Base-by-base conservation (phyloP, 805 yeast species). In the Cyberlindnera nakhonratchasimensis region DNA sequence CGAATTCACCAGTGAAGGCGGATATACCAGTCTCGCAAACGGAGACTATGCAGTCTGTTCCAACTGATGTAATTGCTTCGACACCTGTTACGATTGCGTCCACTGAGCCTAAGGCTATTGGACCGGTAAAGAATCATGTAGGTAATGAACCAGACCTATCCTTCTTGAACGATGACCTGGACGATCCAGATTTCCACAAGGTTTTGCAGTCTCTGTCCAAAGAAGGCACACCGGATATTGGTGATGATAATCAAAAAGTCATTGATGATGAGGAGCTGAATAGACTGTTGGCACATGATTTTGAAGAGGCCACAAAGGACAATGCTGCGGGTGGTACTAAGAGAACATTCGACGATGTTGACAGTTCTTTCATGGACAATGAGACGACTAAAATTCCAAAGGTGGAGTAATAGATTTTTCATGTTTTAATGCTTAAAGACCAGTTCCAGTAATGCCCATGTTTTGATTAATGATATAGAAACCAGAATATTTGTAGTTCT, bases 381-480 rank as follows among this genome's bases (percentile, higher is more conserved):
- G 37, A 38, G 13, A 6, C 73, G 96, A 33, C 28, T n/a, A 46
- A 42, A 34, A 23, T 39, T 22, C 29, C 42, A 3, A 46, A 42
- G 39, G 39, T 31, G 1, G 43, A 46, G 25, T 46, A 43, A 42
- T 21, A 26, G 37, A 29, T 16, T 18, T 14, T n/a, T 14, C 7
- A 12, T 18, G 20, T 6, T 10, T 33, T 33, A 23, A 33, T 33
- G 36, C 20, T 33, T 33, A 33, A 6, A 19, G 23, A 10, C 31
- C 11, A 29, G 19, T 29, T 6, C 11, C n/a, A 25, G n/a, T 25
- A 14, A 25, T 25, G n/a, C n/a, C n/a, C 31, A 30, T 30, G 33
- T 30, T 18, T 30, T 30, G 17, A 30, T 30, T 21, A 17, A 5
- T 18, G 14, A n/a, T n/a, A n/a, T n/a, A n/a, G n/a, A n/a, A n/a